Percentiles rank a stretch among this genome's conserved stretches.
Evolutionary conservation across 345 rosid species (phyloP).

Genomic region (Bruguiera gymnorhiza): DNA sequence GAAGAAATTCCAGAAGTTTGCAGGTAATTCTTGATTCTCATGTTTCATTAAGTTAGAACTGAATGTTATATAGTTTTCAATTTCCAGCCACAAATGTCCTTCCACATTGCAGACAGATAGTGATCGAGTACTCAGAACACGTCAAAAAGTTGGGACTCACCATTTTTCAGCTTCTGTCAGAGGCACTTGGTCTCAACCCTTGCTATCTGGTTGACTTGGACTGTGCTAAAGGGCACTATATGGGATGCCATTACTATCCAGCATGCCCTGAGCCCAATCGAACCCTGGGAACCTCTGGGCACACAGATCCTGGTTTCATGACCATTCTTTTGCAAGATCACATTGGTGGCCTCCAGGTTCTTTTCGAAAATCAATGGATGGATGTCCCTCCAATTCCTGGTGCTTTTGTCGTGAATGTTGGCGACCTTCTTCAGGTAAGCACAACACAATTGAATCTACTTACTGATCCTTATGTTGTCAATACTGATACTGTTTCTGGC

Average conservation of each 20-base stretch:
- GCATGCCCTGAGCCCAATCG: conserved; percentile 29
- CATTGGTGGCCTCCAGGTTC: conserved; percentile 23
- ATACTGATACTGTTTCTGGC: background rate
- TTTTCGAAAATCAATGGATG: conserved; percentile 20
- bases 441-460: background rate
- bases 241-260: conserved; percentile 33
- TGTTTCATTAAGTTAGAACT: background rate
- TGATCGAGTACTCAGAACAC: conserved; percentile 16
- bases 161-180: conserved; percentile 19
- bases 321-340: conserved; percentile 22
- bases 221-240: conserved; percentile 19
- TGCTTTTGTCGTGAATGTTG: conserved; percentile 17
- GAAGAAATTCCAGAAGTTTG: conserved; percentile 17
- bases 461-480: background rate
- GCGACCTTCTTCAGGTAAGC: conserved; percentile 27
- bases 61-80: background rate
- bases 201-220: conserved; percentile 15
- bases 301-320: conserved; percentile 20
- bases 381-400: conserved; percentile 16
- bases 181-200: conserved; percentile 25
- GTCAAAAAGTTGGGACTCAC: conserved; percentile 8
- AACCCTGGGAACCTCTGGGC: conserved; percentile 21
- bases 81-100: too few relatives aligned
- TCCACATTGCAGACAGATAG: conserved; percentile 18
- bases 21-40: conserved; percentile 14